These are phyloP conservation scores for Suhomyces terraborum DNA, from an alignment of 1,139 yeast species.

Conservation along the genomic window DNA sequence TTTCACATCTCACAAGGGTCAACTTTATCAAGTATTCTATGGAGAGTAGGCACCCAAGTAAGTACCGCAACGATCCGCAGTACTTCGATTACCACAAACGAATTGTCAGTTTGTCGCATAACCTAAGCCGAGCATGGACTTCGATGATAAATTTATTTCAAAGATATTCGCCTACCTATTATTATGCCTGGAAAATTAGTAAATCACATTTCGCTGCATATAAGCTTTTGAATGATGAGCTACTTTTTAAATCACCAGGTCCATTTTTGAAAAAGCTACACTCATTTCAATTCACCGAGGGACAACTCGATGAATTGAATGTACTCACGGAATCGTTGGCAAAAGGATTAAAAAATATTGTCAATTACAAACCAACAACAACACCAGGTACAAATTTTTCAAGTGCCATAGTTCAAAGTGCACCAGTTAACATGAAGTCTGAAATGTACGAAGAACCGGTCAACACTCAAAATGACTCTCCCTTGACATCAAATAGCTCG, in stretches of 20 bases:
- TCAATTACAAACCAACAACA: constrained; percentile 6
- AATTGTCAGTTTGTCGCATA: constrained; percentile 8
- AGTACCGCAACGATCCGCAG: constrained; percentile 15
- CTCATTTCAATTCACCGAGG: constrained; percentile 18
- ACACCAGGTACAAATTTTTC: neutral
- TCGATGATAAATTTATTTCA: constrained; percentile 17
- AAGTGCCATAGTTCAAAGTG: neutral
- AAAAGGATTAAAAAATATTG: constrained; percentile 13
- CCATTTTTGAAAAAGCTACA: constrained; percentile 16
- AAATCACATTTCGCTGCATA: constrained; percentile 35
- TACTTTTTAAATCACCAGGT: constrained; percentile 15
- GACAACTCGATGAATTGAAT: constrained; percentile 19
- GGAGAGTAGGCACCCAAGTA: constrained; percentile 19
- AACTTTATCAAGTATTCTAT: constrained; percentile 20
- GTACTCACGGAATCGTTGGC: constrained; percentile 12
- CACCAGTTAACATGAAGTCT: neutral
- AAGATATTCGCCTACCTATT: constrained; percentile 39
- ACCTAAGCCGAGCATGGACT: constrained; percentile 5
- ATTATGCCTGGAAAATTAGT: constrained; percentile 56
- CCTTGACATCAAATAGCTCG: constrained; percentile 5
- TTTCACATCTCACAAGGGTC: constrained; percentile 29
- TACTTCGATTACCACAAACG: constrained; percentile 18
- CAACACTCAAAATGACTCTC: constrained; percentile 1
- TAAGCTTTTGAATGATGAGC: constrained; percentile 14
- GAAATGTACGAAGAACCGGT: neutral